Percentiles rank a stretch among this genome's conserved stretches.
These are phyloP conservation scores for Diaporthe australafricana DNA, from an alignment of 2,329 filamentous ascomycete species.

Conservation along the genomic window DNA sequence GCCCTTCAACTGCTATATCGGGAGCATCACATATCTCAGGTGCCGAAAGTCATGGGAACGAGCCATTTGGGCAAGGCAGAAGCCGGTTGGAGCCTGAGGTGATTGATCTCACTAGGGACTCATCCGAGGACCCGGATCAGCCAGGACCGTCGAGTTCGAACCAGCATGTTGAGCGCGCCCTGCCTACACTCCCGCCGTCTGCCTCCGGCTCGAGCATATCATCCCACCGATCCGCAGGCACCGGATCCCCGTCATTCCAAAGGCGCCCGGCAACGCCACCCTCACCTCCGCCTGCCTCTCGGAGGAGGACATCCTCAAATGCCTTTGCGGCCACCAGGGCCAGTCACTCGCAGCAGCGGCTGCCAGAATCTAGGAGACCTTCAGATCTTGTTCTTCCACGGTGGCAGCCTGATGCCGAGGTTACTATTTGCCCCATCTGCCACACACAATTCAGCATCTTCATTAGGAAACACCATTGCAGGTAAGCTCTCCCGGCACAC, in stretches of 20 bases:
- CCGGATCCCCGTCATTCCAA: conserved; percentile 26
- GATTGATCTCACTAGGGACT: conserved; percentile 36
- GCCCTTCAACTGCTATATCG: neutral
- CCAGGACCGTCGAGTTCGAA: conserved; percentile 15
- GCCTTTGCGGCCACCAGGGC: conserved; percentile 9
- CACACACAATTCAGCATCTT: conserved; percentile 83
- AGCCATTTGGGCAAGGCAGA: neutral
- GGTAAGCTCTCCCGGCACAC: conserved; percentile 59
- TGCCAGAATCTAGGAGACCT: conserved; percentile 31
- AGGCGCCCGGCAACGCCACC: conserved; percentile 35
- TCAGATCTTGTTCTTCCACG: conserved; percentile 71
- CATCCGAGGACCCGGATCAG: conserved; percentile 3
- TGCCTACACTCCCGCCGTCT: conserved; percentile 27
- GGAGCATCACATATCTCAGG: neutral
- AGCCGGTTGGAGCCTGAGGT: conserved; percentile 25
- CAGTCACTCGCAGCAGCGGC: conserved; percentile 20
- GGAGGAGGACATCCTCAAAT: conserved; percentile 35
- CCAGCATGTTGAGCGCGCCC: conserved; percentile 33
- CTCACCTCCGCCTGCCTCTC: conserved; percentile 34
- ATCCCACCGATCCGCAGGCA: conserved; percentile 8
- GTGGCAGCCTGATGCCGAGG: conserved; percentile 92
- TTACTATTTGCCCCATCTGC: conserved; percentile 87
- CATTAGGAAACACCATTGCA: conserved; percentile 92
- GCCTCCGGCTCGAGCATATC: conserved; percentile 4
- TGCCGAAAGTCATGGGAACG: neutral